Base-by-base conservation (phyloP, 176 grass and related monocot genomes). In the Panicum miliaceum region DNA sequence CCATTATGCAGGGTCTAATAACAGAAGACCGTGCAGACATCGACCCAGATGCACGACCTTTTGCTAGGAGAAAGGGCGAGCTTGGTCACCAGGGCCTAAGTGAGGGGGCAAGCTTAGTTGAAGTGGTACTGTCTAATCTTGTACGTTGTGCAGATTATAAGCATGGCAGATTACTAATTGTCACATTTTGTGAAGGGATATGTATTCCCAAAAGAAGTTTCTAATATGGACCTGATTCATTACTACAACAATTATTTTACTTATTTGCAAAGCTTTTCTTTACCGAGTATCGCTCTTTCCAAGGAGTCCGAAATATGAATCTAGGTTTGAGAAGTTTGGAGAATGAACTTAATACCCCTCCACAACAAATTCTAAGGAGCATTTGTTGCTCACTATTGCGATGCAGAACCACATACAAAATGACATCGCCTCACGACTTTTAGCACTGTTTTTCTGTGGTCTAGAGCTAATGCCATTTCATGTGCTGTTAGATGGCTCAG, bases 21-120 rank as follows among this genome's bases (percentile, higher is more conserved):
- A 98, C 96, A 84, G 93, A 98, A 91, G 84, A 82, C 23, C 96
- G 91, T 63, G 73, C 62, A 90, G 78, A 94, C 25, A 92, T 98
- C 12, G 93, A 98, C 71, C 87, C 93, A 74, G 87, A 89, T 68
- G 93, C 88, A 67, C 78, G 86, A 37, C 91, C 96, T 87, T 95
- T 98, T 90, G 87, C 91, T 71, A 95, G 91, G 81, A 95, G 89
- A 77, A 88, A 69, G 75, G 92, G 87, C 86, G 96, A 95, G 79
- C 47, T 90, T 35, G 71, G 77, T 68, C 84, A 88, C 57, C 91
- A 93, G 81, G 91, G 96, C 57, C 82, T 98, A 92, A 90, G 71
- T 73, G 93, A 95, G 77, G 96, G 96, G 36, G 88, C 93, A 88
- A 93, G 82, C 89, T 90, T 98, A 82, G 75, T 90, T 85, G 93